Evolutionary conservation across 495 filamentous ascomycete species (phyloP).

Genomic region (Aspergillus saccharolyticus): DNA sequence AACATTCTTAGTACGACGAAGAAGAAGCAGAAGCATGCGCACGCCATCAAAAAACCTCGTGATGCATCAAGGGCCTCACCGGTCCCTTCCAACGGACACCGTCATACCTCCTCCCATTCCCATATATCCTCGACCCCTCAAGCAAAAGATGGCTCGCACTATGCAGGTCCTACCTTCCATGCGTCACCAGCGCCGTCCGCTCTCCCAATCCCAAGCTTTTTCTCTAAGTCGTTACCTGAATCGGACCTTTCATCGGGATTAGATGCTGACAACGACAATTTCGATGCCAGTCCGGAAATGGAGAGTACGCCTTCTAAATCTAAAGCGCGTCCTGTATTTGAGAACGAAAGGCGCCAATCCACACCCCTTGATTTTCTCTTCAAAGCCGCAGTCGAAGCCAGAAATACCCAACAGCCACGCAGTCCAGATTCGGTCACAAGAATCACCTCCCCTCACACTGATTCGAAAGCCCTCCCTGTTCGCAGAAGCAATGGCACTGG

Average conservation of each 20-base stretch:
- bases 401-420: constrained; percentile 34
- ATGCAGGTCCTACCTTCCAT: constrained; percentile 93
- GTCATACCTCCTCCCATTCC: constrained; percentile 31
- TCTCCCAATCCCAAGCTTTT: constrained; percentile 89
- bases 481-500: constrained; percentile 35
- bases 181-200: constrained; percentile 88
- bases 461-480: constrained; percentile 25
- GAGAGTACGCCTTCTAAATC: constrained; percentile 43
- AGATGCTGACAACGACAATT: constrained; percentile 36
- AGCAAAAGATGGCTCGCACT: constrained; percentile 51
- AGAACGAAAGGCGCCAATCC: constrained; percentile 45
- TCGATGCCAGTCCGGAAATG: constrained; percentile 29
- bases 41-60: constrained; percentile 36
- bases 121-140: constrained; percentile 43
- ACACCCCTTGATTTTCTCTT: constrained; percentile 88
- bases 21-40: constrained; percentile 38
- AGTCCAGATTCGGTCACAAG: constrained; percentile 41
- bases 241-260: constrained; percentile 34
- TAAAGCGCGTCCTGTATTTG: constrained; percentile 22
- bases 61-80: constrained; percentile 28
- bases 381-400: constrained; percentile 70
- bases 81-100: constrained; percentile 24
- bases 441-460: constrained; percentile 33
- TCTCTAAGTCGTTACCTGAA: constrained; percentile 74
- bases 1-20: constrained; percentile 27